Conservation (phyloP, 2,329 filamentous ascomycete species). For the Diaporthe aspalathi region DNA sequence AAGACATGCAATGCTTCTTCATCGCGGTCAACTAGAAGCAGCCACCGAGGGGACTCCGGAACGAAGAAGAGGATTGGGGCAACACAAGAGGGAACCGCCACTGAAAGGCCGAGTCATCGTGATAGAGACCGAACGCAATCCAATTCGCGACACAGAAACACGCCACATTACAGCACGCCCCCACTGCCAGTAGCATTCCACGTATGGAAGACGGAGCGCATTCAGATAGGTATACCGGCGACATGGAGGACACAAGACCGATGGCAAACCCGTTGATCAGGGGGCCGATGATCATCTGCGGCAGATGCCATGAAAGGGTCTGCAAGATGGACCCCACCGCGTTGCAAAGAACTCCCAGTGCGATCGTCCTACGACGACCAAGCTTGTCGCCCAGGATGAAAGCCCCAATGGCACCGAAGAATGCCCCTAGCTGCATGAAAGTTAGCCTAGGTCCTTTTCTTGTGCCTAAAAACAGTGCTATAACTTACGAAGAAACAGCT, state of each 20-base stretch:
- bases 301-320: slow-evolving; percentile 49
- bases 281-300: slow-evolving; percentile 56
- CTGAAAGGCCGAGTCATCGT: slow-evolving; percentile 42
- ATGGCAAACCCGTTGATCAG: slow-evolving; percentile 56
- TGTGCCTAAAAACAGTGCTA: not conserved
- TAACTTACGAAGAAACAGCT: slow-evolving; percentile 54
- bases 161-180: slow-evolving; percentile 53
- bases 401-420: slow-evolving; percentile 47
- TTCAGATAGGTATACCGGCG: slow-evolving; percentile 50
- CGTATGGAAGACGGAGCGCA: slow-evolving; percentile 50
- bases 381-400: slow-evolving; percentile 50
- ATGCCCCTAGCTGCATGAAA: slow-evolving; percentile 47
- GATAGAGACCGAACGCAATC: slow-evolving; percentile 49
- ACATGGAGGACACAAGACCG: slow-evolving; percentile 50
- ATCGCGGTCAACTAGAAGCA: slow-evolving; percentile 64
- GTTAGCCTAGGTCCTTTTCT: not conserved
- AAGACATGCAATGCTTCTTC: slow-evolving; percentile 68
- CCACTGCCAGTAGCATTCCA: slow-evolving; percentile 59
- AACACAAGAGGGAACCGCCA: slow-evolving; percentile 48
- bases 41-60: slow-evolving; percentile 64
- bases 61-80: slow-evolving; percentile 47
- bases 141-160: slow-evolving; percentile 61
- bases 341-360: slow-evolving; percentile 48
- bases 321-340: slow-evolving; percentile 51
- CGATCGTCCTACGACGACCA: slow-evolving; percentile 49